Evolutionary conservation across 2,329 filamentous ascomycete species (phyloP).

Genomic region (Cadophora sp.): DNA sequence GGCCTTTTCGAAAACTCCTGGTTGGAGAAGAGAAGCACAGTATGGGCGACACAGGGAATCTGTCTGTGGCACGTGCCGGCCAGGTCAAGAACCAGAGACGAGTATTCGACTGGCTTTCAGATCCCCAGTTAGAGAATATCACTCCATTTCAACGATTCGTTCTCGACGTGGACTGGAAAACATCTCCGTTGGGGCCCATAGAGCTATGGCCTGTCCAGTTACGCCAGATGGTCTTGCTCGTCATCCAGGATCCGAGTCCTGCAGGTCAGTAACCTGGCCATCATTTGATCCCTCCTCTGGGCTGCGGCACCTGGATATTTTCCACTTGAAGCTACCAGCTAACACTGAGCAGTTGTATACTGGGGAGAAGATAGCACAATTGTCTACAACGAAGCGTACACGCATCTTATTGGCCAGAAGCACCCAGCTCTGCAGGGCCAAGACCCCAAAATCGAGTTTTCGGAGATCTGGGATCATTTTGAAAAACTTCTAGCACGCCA

Average conservation of each 20-base stretch:
- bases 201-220: conserved; percentile 50
- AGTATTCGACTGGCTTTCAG: conserved; percentile 37
- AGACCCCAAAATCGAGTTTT: conserved; percentile 49
- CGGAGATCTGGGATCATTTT: conserved; percentile 47
- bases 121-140: conserved; percentile 27
- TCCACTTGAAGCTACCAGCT: not conserved
- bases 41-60: not conserved
- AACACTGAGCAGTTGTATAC: conserved; percentile 40
- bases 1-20: not conserved
- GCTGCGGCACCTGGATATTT: not conserved
- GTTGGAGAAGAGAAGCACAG: not conserved
- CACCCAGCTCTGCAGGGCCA: conserved; percentile 46
- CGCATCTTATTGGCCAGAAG: conserved; percentile 43
- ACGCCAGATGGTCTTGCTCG: conserved; percentile 47
- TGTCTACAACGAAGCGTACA: conserved; percentile 48
- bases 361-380: conserved; percentile 46
- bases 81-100: conserved; percentile 22
- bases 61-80: conserved; percentile 23
- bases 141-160: conserved; percentile 41
- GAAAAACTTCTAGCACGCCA: conserved; percentile 42
- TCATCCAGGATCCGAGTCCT: conserved; percentile 47
- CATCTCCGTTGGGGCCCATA: conserved; percentile 50
- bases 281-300: not conserved
- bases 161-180: conserved; percentile 50
- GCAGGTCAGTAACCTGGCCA: conserved; percentile 29